phyloP scores from a whole-genome alignment of 2,329 filamentous ascomycete species.

The Scopulariopsis brevicaulis region DNA sequence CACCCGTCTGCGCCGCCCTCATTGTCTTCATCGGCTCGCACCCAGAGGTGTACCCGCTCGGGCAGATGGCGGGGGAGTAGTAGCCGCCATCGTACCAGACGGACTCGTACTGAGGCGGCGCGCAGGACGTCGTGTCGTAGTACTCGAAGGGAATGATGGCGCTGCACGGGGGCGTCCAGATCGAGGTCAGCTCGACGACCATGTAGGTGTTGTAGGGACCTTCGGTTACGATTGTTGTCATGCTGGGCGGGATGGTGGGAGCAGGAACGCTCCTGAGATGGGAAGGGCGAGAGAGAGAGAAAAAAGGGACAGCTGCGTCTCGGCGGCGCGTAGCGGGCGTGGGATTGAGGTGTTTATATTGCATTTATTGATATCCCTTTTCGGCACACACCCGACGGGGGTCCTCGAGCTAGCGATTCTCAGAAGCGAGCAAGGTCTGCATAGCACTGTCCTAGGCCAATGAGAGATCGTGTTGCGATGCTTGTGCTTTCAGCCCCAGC shows the following conservation, averaged over 20 bases:
- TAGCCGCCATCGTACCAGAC: slow-evolving; percentile 4
- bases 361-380: neutral
- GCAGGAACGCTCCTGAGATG: neutral
- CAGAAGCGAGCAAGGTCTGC: neutral
- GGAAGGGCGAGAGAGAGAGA: neutral
- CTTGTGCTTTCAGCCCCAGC: neutral
- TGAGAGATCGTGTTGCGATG: neutral
- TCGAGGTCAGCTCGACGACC: slow-evolving; percentile 3
- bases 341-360: neutral
- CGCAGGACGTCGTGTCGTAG: neutral
- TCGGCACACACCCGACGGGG: neutral
- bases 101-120: slow-evolving; percentile 1
- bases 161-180: neutral
- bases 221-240: slow-evolving; percentile 1
- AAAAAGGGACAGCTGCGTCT: neutral
- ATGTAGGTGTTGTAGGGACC: slow-evolving; percentile 1
- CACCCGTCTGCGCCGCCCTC: neutral
- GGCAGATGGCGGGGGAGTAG: slow-evolving; percentile 5
- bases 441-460: neutral
- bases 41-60: slow-evolving; percentile 1
- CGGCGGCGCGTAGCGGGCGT: neutral
- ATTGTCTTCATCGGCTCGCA: slow-evolving; percentile 1
- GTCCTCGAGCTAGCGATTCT: neutral
- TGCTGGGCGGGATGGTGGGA: neutral
- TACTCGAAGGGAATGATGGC: neutral